phyloP scores from a whole-genome alignment of 306 rosid genomes.

The Mimosa bimucronata region DNA sequence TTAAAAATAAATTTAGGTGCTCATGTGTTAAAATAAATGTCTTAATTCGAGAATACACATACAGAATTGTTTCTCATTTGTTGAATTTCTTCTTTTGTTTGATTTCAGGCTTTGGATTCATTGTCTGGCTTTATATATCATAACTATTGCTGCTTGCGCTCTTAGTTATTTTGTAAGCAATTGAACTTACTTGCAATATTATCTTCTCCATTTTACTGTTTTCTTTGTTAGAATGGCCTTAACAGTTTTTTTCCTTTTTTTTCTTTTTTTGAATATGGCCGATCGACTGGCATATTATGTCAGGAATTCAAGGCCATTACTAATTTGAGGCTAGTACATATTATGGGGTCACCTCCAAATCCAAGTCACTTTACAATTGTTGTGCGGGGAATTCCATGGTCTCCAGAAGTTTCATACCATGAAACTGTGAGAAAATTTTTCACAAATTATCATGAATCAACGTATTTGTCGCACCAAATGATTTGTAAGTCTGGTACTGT shows the following conservation, averaged over 20 bases:
- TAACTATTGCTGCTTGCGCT: conserved; percentile 76
- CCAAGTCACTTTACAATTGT: conserved; percentile 84
- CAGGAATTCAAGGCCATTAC: conserved; percentile 73
- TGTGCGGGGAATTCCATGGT: conserved; percentile 85
- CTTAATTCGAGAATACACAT: conserved; percentile 10
- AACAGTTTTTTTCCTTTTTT: conserved; percentile 3
- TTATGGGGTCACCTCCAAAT: conserved; percentile 59
- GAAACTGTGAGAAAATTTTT: conserved; percentile 72
- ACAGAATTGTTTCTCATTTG: conserved; percentile 37
- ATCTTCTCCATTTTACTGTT: conserved; percentile 12
- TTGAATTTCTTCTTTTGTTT: conserved; percentile 35
- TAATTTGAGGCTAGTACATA: conserved; percentile 64
- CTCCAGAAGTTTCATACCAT: conserved; percentile 62
- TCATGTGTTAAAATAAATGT: conserved; percentile 19
- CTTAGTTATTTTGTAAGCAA: conserved; percentile 89
- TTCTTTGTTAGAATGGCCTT: conserved; percentile 7
- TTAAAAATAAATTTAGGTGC: conserved; percentile 8
- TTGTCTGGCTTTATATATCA: conserved; percentile 81
- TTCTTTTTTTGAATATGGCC: conserved; percentile 9
- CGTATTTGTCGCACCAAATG: conserved; percentile 93
- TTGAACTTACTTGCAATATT: conserved; percentile 22
- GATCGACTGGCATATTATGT: conserved; percentile 35
- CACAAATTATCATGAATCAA: conserved; percentile 63
- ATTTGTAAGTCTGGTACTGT: conserved; percentile 71
- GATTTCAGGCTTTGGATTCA: conserved; percentile 91